Evolutionary conservation across 768 basidiomycete species (phyloP), one percentile per base, ranked within the genome.

Genomic region (Lentinula guzmanii): DNA sequence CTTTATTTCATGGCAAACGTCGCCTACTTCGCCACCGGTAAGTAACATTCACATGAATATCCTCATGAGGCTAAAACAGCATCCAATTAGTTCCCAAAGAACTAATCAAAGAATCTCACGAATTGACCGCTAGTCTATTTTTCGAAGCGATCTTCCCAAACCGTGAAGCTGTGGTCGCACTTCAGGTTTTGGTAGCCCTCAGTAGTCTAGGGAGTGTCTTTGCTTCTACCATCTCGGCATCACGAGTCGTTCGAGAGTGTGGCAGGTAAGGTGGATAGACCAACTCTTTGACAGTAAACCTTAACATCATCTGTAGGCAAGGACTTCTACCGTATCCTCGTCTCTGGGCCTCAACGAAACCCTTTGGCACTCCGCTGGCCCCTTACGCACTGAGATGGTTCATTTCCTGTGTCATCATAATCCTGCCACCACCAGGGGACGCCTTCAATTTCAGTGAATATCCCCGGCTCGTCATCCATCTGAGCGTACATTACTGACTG

Each of bases 251-350:
- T 57, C 73, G 80, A 45, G 80, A 83, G 67, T 74, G 77, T 52
- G 74, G 75, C 59, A 73, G 74, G 69, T 65, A 54, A 39, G n/a
- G 61, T 52, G 42, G 41, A 24, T 53, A 31, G 18, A 34, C 7
- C 34, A 4, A 24, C 35, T 42, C 61, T 60, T 33, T 21, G 57
- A 8, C 1, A 18, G 41, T 28, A 48, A 60, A 48, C 50, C 34
- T 56, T n/a, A 37, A 52, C 13, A 37, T n/a, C 43, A 39, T 37
- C 37, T 51, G 9, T 9, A 70, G 71, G 57, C 81, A 82, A 71
- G 83, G 82, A 11, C 75, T 85, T n/a, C 68, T 84, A 6, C 82
- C 83, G 2, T 84, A 74, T 63, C 76, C 82, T 2, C 66, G 67
- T 33, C 76, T 83, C 68, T 84, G 80, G 74, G 76, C 78, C 4